These are phyloP conservation scores for Lentinula novae-zelandiae DNA, from an alignment of 1,284 basidiomycete species.

Conservation along the genomic window DNA sequence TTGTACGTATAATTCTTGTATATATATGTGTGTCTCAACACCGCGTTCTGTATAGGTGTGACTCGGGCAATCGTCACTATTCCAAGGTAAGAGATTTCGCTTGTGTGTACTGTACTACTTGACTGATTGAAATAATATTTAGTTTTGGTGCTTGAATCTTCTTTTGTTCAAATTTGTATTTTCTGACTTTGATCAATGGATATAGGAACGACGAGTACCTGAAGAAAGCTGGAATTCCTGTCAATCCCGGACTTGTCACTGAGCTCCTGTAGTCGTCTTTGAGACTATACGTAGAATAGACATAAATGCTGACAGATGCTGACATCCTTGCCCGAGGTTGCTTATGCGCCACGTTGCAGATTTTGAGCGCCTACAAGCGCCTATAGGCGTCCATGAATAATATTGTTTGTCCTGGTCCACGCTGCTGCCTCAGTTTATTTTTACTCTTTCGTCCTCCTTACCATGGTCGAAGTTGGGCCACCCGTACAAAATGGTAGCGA, in stretches of 20 bases:
- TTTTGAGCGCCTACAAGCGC: not conserved
- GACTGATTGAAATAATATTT: not conserved
- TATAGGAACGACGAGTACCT: constrained; percentile 81
- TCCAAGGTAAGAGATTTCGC: constrained; percentile 62
- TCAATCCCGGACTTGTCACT: constrained; percentile 52
- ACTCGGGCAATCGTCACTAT: constrained; percentile 83
- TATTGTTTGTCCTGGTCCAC: not conserved
- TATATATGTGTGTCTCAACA: not conserved
- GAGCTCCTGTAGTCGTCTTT: constrained; percentile 36
- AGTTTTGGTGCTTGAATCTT: not conserved
- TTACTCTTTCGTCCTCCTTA: not conserved
- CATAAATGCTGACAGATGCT: no score
- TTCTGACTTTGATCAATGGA: constrained; percentile 1
- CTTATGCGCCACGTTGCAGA: not conserved
- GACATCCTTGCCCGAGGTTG: no score
- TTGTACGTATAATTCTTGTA: constrained; percentile 46
- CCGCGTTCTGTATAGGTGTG: constrained; percentile 50
- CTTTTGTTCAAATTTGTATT: not conserved
- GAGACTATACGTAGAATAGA: no score
- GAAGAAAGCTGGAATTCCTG: constrained; percentile 52
- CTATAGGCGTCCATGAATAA: not conserved
- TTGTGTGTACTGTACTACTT: constrained; percentile 1
- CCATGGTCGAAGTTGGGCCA: not conserved
- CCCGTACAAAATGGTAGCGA: not conserved
- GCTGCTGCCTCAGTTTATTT: not conserved